Evolutionary conservation across 805 yeast species (phyloP).

Genomic region (Lachancea nothofagi): DNA sequence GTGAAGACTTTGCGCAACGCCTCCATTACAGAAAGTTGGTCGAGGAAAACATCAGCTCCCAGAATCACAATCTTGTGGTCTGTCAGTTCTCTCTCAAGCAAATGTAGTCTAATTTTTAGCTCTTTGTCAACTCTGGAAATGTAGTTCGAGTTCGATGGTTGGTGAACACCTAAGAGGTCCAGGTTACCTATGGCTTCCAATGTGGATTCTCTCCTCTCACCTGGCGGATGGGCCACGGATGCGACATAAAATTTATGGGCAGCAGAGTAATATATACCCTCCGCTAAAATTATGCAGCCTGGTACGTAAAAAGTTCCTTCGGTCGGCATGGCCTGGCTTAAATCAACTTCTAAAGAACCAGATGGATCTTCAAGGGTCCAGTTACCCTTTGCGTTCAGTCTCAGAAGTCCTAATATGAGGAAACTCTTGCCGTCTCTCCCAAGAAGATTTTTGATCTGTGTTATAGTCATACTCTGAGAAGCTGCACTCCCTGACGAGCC

Average conservation of each 20-base stretch:
- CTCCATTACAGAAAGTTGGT: constrained; percentile 51
- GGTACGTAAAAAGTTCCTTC: constrained; percentile 59
- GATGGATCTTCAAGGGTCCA: constrained; percentile 77
- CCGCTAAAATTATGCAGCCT: constrained; percentile 76
- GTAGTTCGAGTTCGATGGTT: constrained; percentile 29
- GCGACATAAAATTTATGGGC: constrained; percentile 67
- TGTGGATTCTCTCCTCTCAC: constrained; percentile 65
- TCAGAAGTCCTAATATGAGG: constrained; percentile 69
- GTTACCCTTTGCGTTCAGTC: constrained; percentile 57
- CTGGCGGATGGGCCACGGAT: constrained; percentile 80
- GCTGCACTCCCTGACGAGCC: constrained; percentile 16
- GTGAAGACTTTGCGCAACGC: constrained; percentile 61
- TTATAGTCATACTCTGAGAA: constrained; percentile 38
- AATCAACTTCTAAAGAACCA: constrained; percentile 64
- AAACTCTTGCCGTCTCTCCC: constrained; percentile 81
- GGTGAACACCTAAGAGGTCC: constrained; percentile 57
- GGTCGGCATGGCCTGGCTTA: constrained; percentile 56
- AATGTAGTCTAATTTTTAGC: constrained; percentile 48
- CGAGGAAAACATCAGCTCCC: constrained; percentile 71
- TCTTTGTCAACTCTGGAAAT: constrained; percentile 55
- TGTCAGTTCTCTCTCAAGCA: constrained; percentile 49
- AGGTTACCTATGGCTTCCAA: constrained; percentile 70
- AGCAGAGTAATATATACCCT: constrained; percentile 75
- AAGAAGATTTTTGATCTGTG: constrained; percentile 73
- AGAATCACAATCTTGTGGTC: constrained; percentile 61